These are phyloP conservation scores for Carex pumila DNA, from an alignment of 176 grass and related monocot species.

Conservation along the genomic window DNA sequence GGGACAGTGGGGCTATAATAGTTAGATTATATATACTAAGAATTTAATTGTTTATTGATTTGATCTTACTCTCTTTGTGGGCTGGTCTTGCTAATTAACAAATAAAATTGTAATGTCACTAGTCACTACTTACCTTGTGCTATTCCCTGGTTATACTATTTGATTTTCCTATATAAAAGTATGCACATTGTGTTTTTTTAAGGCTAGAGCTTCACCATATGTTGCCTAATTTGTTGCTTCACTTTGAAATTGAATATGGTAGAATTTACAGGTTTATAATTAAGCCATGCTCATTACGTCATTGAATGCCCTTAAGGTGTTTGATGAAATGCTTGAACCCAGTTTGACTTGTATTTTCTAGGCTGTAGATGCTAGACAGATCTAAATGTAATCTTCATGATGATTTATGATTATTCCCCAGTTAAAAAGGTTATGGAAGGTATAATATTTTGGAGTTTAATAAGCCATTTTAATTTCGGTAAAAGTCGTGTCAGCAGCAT, in stretches of 20 bases:
- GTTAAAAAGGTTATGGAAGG: background rate
- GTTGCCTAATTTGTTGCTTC: background rate
- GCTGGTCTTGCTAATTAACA: too few relatives aligned
- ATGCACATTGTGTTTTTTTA: background rate
- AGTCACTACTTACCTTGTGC: too few relatives aligned
- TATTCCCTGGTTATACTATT: background rate
- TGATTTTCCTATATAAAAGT: background rate
- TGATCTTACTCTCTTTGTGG: too few relatives aligned
- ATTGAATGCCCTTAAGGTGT: background rate
- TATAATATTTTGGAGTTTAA: background rate
- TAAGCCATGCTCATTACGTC: background rate
- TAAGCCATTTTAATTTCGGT: background rate
- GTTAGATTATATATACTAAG: too few relatives aligned
- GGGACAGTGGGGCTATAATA: too few relatives aligned
- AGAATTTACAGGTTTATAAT: background rate
- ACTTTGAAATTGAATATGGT: background rate
- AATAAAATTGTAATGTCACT: too few relatives aligned
- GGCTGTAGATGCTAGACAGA: background rate
- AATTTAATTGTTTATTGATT: too few relatives aligned
- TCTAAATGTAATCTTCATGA: background rate
- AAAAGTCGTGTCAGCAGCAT: background rate
- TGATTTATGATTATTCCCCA: background rate
- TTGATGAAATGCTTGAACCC: background rate
- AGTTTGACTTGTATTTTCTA: background rate
- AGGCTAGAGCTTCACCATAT: background rate